A percentile compares a stretch with the other conserved stretches of the same genome.
phyloP scores from a whole-genome alignment of 1,284 basidiomycete genomes.

The Cryptococcus hybrid region DNA sequence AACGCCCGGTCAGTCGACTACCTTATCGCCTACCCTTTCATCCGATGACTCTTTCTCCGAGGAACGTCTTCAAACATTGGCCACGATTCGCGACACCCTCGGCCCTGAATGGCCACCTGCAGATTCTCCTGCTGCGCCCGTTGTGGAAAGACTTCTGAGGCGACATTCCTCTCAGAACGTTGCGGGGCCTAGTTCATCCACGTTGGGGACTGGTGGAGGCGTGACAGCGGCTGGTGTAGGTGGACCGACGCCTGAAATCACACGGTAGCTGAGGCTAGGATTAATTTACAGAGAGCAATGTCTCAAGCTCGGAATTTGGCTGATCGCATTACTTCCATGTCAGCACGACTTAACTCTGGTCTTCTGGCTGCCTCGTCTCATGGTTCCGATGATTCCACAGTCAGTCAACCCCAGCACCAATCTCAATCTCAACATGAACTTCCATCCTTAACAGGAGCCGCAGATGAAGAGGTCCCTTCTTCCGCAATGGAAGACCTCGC shows the following conservation, averaged over 20 bases:
- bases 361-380: background rate
- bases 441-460: background rate
- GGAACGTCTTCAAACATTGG: slow-evolving; percentile 30
- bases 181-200: background rate
- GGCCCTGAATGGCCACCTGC: slow-evolving; percentile 26
- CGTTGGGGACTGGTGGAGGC: too few relatives aligned
- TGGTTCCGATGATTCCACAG: too few relatives aligned
- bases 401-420: background rate
- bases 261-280: background rate
- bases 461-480: background rate
- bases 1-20: background rate
- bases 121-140: slow-evolving; percentile 4
- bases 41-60: slow-evolving; percentile 26
- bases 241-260: background rate
- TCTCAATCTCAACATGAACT: background rate
- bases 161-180: background rate
- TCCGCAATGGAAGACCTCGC: background rate
- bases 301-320: background rate
- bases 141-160: slow-evolving; percentile 11
- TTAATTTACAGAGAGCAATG: background rate
- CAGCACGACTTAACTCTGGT: background rate
- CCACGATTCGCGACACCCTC: slow-evolving; percentile 27
- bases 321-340: background rate
- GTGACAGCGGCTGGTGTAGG: too few relatives aligned
- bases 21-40: background rate